Percentiles rank a stretch among this genome's conserved stretches.
These are phyloP conservation scores for Amanita rubescens DNA, from an alignment of 768 basidiomycete genomes.

Conservation along the genomic window DNA sequence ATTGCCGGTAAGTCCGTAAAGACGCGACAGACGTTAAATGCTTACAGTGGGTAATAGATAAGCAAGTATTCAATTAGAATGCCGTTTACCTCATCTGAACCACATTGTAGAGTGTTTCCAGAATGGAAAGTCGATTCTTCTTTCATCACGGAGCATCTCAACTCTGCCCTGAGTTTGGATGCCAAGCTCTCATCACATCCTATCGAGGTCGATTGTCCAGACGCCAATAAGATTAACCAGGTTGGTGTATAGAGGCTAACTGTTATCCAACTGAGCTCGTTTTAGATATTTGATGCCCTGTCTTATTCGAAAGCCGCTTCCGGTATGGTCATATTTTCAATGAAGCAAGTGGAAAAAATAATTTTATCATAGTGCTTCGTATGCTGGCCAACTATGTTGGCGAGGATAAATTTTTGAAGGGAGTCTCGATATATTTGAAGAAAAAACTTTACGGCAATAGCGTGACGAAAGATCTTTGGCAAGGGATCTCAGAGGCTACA, in stretches of 20 bases:
- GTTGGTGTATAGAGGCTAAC: constrained; percentile 20
- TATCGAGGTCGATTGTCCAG: constrained; percentile 85
- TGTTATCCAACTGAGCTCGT: background rate
- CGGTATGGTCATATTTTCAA: constrained; percentile 31
- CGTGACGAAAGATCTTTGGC: constrained; percentile 81
- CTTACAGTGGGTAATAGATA: constrained; percentile 32
- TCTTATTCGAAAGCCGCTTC: constrained; percentile 84
- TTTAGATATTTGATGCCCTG: constrained; percentile 83
- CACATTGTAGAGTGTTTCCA: constrained; percentile 51
- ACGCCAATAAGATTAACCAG: constrained; percentile 80
- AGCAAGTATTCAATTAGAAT: constrained; percentile 27
- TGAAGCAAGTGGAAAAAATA: background rate
- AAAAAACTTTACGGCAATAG: constrained; percentile 80
- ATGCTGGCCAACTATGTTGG: constrained; percentile 90
- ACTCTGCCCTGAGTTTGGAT: constrained; percentile 74
- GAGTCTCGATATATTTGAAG: constrained; percentile 90
- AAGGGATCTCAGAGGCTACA: constrained; percentile 72
- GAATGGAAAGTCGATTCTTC: constrained; percentile 81
- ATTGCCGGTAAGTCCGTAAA: constrained; percentile 49
- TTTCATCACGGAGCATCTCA: constrained; percentile 76
- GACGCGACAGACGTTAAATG: background rate
- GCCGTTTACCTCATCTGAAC: background rate
- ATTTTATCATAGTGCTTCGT: constrained; percentile 61
- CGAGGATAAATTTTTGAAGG: constrained; percentile 79
- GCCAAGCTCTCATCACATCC: constrained; percentile 86